Evolutionary conservation across 2,329 filamentous ascomycete species (phyloP).

Genomic region (Phymatotrichopsis omnivora): DNA sequence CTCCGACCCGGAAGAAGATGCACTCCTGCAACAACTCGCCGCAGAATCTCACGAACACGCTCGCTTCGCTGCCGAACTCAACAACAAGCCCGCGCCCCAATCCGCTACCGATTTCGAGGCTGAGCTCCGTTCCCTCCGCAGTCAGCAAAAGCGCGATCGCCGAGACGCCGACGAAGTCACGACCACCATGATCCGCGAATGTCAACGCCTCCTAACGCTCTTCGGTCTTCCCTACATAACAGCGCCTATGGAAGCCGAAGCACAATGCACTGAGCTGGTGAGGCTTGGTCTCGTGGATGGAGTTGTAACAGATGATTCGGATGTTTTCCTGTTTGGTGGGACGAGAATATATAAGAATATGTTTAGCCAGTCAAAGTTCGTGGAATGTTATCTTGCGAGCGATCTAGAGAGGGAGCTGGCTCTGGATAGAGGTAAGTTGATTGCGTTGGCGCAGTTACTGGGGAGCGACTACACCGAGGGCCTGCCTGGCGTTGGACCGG

Average conservation of each 20-base stretch:
- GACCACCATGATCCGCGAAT: constrained; percentile 90
- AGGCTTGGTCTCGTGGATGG: constrained; percentile 81
- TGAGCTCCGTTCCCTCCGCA: constrained; percentile 75
- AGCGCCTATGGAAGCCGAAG: constrained; percentile 97
- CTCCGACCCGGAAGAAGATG: constrained; percentile 85
- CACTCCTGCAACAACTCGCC: constrained; percentile 74
- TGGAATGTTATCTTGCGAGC: constrained; percentile 79
- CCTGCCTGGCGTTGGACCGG: constrained; percentile 78
- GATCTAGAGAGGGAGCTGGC: constrained; percentile 87
- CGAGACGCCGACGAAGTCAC: constrained; percentile 95
- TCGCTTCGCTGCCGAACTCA: constrained; percentile 79
- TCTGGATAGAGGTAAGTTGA: constrained; percentile 75
- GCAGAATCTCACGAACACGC: constrained; percentile 89
- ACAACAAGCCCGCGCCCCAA: constrained; percentile 14
- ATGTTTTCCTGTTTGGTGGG: constrained; percentile 93
- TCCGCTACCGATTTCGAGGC: constrained; percentile 43
- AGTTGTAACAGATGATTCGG: constrained; percentile 94
- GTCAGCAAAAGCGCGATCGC: constrained; percentile 92
- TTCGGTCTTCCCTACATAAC: constrained; percentile 96
- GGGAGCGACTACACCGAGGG: constrained; percentile 95
- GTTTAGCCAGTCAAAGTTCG: constrained; percentile 97
- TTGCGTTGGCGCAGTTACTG: constrained; percentile 78
- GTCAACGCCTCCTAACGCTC: constrained; percentile 75
- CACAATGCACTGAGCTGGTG: constrained; percentile 90
- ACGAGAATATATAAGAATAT: constrained; percentile 98